These are phyloP conservation scores for Dillenia suffruticosa DNA, from an alignment of 164 flowering plant genomes.

Conservation along the genomic window DNA sequence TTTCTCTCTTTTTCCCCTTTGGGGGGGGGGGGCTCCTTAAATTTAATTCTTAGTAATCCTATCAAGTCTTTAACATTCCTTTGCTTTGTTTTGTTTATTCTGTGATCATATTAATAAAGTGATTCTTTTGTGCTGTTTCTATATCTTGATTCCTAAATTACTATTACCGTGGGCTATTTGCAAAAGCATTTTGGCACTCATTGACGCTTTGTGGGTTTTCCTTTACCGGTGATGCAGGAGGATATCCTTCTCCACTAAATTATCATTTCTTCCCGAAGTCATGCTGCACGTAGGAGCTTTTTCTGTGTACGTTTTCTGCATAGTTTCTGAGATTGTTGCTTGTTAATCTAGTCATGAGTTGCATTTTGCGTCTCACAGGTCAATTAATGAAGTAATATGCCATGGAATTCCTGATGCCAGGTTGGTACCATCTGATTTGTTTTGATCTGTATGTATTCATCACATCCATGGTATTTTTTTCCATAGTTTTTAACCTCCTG, in stretches of 20 bases:
- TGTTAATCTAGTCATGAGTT: slow-evolving; percentile 6
- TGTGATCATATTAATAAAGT: not conserved
- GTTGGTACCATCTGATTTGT: slow-evolving; percentile 23
- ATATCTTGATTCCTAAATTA: too few relatives aligned
- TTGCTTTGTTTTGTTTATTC: too few relatives aligned
- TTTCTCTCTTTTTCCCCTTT: too few relatives aligned
- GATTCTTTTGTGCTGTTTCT: not conserved
- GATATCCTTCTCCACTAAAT: slow-evolving; percentile 94
- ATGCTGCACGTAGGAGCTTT: slow-evolving; percentile 99
- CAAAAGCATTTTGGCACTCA: too few relatives aligned
- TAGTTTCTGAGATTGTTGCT: not conserved
- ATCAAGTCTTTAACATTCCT: too few relatives aligned
- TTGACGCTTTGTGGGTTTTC: too few relatives aligned
- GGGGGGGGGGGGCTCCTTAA: too few relatives aligned
- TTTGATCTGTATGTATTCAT: not conserved
- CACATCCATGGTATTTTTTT: not conserved
- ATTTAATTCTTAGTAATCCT: too few relatives aligned
- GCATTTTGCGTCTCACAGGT: slow-evolving; percentile 40
- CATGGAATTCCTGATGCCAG: slow-evolving; percentile 99
- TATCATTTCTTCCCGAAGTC: slow-evolving; percentile 97
- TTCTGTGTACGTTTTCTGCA: slow-evolving; percentile 12
- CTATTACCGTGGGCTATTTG: too few relatives aligned
- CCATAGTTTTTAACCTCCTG: too few relatives aligned
- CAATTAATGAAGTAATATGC: slow-evolving; percentile 97
- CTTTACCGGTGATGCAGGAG: slow-evolving; percentile 48